Base-by-base conservation (phyloP, 257 asterid species). In the Solanum peruvianum region DNA sequence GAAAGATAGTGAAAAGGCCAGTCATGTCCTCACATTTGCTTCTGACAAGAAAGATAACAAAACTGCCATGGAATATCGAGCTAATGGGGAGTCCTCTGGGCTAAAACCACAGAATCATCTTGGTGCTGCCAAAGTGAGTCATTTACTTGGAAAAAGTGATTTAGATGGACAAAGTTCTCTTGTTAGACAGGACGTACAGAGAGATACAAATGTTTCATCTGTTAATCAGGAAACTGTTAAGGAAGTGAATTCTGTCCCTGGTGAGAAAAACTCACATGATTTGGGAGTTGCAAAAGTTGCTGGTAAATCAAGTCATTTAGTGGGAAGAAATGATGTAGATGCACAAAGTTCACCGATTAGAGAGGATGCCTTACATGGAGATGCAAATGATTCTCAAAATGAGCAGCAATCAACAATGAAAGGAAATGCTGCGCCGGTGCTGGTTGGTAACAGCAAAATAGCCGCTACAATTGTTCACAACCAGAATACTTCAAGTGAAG, bases 21-120 rank as follows among this genome's bases (percentile, higher is more conserved):
- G 71, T 86, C 89, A 72, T 85, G 81, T 87, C 90, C 87, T 88
- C 76, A 88, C 87, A 84, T 89, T 78, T 87, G 90, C 72, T 88
- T 76, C 86, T 13, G 83, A 70, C 71, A 67, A 72, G 85, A 90
- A 87, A 78, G 88, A 80, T 82, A 90, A 86, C 87, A 52, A 84
- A 85, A 82, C 67, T 80, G 82, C 77, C 42, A 73, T 87, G 88
- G 91, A 56, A 58, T 77, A 49, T 80, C 86, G 69, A 73, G 91
- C 88, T 81, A 81, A 56, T 49, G 41, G 67, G 27, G 85, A 81
- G 85, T 31, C 70, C 85, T 31, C 31, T 84, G 91, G 89, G 87
- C 86, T 86, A 41, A 84, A 81, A 86, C 49, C 90, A 86, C 72
- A 82, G 82, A 89, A 88, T 66, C 85, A 72, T 83, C 80, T 84